phyloP scores from a whole-genome alignment of 257 asterid species.

The Scutellaria baicalensis region DNA sequence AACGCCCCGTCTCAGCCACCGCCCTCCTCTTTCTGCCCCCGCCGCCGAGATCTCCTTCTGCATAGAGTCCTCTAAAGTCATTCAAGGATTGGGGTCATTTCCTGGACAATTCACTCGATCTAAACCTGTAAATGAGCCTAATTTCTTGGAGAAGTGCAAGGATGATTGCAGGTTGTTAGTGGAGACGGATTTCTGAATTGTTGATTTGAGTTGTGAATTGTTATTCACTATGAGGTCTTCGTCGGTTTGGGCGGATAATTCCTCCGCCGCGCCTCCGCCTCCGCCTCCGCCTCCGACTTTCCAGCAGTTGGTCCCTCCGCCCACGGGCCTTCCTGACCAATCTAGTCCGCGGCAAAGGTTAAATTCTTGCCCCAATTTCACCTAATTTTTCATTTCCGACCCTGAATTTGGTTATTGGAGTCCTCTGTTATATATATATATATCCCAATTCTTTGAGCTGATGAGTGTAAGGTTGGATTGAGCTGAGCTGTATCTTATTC shows the following conservation, averaged over 20 bases:
- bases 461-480: conserved; percentile 7
- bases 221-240: conserved; percentile 48
- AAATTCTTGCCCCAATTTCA: neutral
- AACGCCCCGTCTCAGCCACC: conserved; percentile 6
- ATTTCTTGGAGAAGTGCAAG: neutral
- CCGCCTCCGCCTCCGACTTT: conserved; percentile 25
- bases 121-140: neutral
- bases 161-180: neutral
- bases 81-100: conserved; percentile 16
- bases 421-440: neutral
- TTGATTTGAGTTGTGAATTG: conserved; percentile 3
- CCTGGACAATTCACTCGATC: conserved; percentile 9
- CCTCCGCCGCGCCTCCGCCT: conserved; percentile 26
- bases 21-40: conserved; percentile 27
- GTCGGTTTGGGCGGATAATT: conserved; percentile 49
- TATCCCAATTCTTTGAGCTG: neutral
- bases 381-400: conserved; percentile 19
- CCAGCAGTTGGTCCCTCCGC: conserved; percentile 28
- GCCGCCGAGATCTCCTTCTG: conserved; percentile 26
- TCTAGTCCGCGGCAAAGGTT: conserved; percentile 44
- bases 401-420: conserved; percentile 12
- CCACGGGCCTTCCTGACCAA: conserved; percentile 19
- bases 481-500: conserved; percentile 12
- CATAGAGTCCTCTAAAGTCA: neutral
- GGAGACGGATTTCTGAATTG: conserved; percentile 6